A percentile compares a stretch with the other conserved stretches of the same genome.
Evolutionary conservation across 73 alveolate species (phyloP).

Genomic region (Urostyla sp.): DNA sequence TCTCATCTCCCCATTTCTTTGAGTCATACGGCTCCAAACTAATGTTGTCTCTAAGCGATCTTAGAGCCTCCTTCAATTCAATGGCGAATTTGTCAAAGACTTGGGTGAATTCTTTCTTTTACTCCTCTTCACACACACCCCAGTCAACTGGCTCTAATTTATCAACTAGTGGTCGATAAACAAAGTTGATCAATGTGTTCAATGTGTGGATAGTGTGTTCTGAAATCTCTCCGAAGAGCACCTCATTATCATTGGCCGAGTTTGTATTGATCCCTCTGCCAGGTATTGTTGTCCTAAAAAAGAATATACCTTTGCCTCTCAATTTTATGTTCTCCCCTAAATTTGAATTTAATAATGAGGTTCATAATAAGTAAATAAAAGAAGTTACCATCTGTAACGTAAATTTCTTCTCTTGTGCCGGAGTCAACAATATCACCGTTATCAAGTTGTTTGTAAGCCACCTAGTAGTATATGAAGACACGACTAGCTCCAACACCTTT

Average conservation of each 20-base stretch:
- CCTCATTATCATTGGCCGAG: slow-evolving; percentile 75
- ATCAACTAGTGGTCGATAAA: slow-evolving; percentile 69
- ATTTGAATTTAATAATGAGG: slow-evolving; percentile 36
- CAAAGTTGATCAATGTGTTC: slow-evolving; percentile 67
- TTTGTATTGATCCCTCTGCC: slow-evolving; percentile 72
- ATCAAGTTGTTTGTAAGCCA: slow-evolving; percentile 61
- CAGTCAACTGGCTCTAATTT: slow-evolving; percentile 73
- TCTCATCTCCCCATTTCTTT: slow-evolving; percentile 66
- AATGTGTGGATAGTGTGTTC: slow-evolving; percentile 75
- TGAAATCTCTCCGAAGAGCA: slow-evolving; percentile 81
- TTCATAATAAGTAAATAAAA: slow-evolving; percentile 1
- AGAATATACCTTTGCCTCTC: slow-evolving; percentile 71
- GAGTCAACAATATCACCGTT: slow-evolving; percentile 41
- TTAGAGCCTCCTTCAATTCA: slow-evolving; percentile 78
- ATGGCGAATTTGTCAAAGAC: slow-evolving; percentile 80
- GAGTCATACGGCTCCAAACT: slow-evolving; percentile 71
- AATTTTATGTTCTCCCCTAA: slow-evolving; percentile 70
- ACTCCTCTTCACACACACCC: slow-evolving; percentile 82
- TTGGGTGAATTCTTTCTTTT: slow-evolving; percentile 66
- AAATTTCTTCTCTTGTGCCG: slow-evolving; percentile 60
- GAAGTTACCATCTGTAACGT: slow-evolving; percentile 66
- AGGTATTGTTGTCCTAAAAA: slow-evolving; percentile 66
- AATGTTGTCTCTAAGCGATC: slow-evolving; percentile 54
- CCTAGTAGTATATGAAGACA: slow-evolving; percentile 60
- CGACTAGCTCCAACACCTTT: slow-evolving; percentile 66